These are phyloP conservation scores for Rutstroemia sp. DNA, from an alignment of 2,329 filamentous ascomycete genomes.

Conservation along the genomic window DNA sequence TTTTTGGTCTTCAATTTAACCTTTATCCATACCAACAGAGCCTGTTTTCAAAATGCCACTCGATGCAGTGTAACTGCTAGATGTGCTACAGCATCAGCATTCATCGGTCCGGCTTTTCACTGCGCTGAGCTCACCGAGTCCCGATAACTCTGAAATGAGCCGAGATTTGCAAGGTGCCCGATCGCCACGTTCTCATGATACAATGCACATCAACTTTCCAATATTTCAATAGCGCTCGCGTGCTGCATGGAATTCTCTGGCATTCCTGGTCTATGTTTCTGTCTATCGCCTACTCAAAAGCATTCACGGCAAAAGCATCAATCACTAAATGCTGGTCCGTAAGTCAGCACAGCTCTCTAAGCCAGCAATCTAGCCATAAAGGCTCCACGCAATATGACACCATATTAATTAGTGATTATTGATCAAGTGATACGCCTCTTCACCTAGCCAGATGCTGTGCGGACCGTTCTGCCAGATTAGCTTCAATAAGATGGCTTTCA, in stretches of 20 bases:
- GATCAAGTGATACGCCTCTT: background rate
- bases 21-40: background rate
- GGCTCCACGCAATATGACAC: too few species aligned
- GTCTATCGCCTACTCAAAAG: too few species aligned
- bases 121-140: background rate
- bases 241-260: too few species aligned
- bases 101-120: background rate
- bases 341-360: too few species aligned
- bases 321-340: too few species aligned
- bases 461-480: background rate
- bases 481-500: background rate
- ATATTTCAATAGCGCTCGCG: too few species aligned
- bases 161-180: background rate
- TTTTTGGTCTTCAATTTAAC: background rate
- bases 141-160: background rate
- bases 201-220: too few species aligned
- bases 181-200: too few species aligned
- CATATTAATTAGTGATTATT: background rate
- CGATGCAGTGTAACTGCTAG: background rate
- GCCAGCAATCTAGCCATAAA: too few species aligned
- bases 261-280: too few species aligned
- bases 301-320: too few species aligned
- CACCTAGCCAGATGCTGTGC: background rate
- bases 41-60: background rate
- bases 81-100: background rate